Evolutionary conservation across 2,329 filamentous ascomycete genomes (phyloP), one percentile per base, ranked within the genome.

Genomic region (Aspergillus versicolor): DNA sequence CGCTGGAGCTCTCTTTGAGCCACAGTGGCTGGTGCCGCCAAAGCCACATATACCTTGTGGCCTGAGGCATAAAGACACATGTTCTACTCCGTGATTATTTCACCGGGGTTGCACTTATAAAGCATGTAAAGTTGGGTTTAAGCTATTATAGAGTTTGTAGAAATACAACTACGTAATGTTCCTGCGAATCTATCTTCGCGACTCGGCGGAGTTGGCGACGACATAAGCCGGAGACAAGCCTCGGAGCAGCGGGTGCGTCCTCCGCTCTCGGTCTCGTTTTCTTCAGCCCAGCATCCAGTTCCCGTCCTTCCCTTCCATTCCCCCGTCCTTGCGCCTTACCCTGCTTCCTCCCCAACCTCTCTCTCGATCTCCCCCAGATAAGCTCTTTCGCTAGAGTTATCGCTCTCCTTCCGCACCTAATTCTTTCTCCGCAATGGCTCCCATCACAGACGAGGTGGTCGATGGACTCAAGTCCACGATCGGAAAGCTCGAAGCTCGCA

Each of bases 391-490:
- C 40, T 50, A 53, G 44, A 59, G 57, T 53, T 37, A 40, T 48
- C 59, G 61, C 61, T 64, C 68, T 67, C 63, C 24, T 30, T 27
- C 19, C 34, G 13, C 48, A 27, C 17, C 32, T 41, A 30, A 21
- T 49, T 52, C 52, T 54, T 51, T 58, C 51, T 50, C 73, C 75
- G 78, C 83, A 83, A 97, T 97, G 92, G 90, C 91, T 77, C 89
- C 90, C 74, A 87, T 93, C 78, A 88, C 90, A 74, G 90, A 94
- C 73, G 86, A 92, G 75, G 76, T 78, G 63, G 86, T 96, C 73
- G 87, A 92, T 76, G 84, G 88, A 78, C 86, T 97, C 71, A 92
- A 92, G 81, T 85, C 88, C 79, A 85, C 92, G 71, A 88, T 97
- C 75, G 82, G 85, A 74, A 85, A 86, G 79, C 88, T 99, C 68